Conservation (phyloP, 805 yeast genomes). For the Candida fluviatilis region DNA sequence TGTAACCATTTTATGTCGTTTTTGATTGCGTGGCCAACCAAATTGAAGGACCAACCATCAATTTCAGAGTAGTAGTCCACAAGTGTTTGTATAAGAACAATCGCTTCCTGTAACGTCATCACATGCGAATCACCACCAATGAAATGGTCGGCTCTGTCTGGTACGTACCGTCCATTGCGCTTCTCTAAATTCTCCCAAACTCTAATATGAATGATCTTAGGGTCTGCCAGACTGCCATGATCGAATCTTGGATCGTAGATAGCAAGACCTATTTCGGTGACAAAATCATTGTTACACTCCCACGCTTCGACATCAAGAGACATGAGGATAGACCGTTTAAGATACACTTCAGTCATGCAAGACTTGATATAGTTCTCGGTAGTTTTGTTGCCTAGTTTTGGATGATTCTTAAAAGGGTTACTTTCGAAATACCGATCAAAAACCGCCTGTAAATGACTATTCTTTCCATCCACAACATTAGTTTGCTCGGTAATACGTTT, state of each 20-base stretch:
- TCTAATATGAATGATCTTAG: slow-evolving; percentile 39
- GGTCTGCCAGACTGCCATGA: slow-evolving; percentile 22
- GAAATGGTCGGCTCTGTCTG: slow-evolving; percentile 49
- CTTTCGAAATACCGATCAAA: no score
- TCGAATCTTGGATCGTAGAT: slow-evolving; percentile 54
- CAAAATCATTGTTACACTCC: slow-evolving; percentile 37
- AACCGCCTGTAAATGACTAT: no score
- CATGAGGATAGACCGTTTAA: slow-evolving; percentile 29
- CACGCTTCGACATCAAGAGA: slow-evolving; percentile 56
- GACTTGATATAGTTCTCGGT: slow-evolving; percentile 4
- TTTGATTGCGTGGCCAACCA: slow-evolving; percentile 59
- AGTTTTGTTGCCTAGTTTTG: slow-evolving; percentile 3
- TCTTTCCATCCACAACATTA: no score
- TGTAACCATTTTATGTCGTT: slow-evolving; percentile 56
- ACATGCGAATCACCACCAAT: slow-evolving; percentile 47
- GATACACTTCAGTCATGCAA: slow-evolving; percentile 14
- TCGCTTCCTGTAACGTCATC: slow-evolving; percentile 33
- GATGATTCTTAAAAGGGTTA: no score
- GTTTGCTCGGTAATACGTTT: no score
- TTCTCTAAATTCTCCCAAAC: slow-evolving; percentile 35
- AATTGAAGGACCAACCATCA: slow-evolving; percentile 3
- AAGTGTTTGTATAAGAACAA: slow-evolving; percentile 36
- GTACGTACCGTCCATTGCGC: slow-evolving; percentile 51
- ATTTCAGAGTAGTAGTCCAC: slow-evolving; percentile 37
- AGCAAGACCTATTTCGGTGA: slow-evolving; percentile 57